Conservation (phyloP, 2,329 filamentous ascomycete genomes). For the Tolypocladium amazonense region DNA sequence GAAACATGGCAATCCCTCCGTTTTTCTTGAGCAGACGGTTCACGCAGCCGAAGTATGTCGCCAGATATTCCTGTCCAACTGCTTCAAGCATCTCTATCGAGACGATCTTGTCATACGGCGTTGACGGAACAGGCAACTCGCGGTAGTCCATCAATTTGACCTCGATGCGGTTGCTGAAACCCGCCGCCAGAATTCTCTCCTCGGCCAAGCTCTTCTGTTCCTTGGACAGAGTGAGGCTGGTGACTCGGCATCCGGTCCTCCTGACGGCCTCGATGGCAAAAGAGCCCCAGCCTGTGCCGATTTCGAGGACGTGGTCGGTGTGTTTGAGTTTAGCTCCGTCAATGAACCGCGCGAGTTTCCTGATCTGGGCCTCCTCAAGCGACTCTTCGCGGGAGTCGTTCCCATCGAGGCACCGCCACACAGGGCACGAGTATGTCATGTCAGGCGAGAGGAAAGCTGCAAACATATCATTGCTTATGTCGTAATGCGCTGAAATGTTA, state of each 20-base stretch:
- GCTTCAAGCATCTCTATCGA: conserved; percentile 73
- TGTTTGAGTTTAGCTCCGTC: conserved; percentile 51
- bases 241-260: conserved; percentile 57
- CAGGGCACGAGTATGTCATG: conserved; percentile 67
- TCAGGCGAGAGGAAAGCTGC: conserved; percentile 62
- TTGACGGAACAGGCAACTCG: conserved; percentile 40
- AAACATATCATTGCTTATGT: conserved; percentile 69
- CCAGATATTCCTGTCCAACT: conserved; percentile 56
- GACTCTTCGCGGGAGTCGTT: conserved; percentile 30
- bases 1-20: conserved; percentile 59
- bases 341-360: conserved; percentile 57
- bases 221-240: conserved; percentile 54
- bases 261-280: conserved; percentile 61
- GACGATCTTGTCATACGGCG: conserved; percentile 57
- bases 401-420: conserved; percentile 34
- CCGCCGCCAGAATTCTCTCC: conserved; percentile 48
- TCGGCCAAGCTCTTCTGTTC: conserved; percentile 63
- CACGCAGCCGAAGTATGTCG: conserved; percentile 56
- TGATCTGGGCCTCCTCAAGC: conserved; percentile 55
- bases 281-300: conserved; percentile 67
- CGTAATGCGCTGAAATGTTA: conserved; percentile 64
- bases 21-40: conserved; percentile 53
- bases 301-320: conserved; percentile 61
- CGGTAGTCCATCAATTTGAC: conserved; percentile 62
- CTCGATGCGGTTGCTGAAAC: conserved; percentile 49